Percentiles rank a stretch among this genome's conserved stretches.
Conservation (phyloP, 768 basidiomycete genomes). For the Xerocomellus intermedius region DNA sequence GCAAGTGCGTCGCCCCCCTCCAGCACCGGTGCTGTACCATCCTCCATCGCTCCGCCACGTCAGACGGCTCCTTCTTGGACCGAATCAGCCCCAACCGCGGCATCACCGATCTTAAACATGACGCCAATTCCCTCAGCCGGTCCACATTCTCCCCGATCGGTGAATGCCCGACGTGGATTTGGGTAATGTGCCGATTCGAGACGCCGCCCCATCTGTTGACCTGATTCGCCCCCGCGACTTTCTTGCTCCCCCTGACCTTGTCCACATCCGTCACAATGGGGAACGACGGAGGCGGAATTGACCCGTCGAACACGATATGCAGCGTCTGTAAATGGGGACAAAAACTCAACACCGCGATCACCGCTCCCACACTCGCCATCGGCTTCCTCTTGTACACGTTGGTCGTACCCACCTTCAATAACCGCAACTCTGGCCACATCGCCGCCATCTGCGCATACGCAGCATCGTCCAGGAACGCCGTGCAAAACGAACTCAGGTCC, state of each 20-base stretch:
- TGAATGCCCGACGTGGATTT: slow-evolving; percentile 16
- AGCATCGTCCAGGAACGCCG: slow-evolving; percentile 8
- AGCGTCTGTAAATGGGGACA: slow-evolving; percentile 13
- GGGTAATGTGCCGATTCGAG: slow-evolving; percentile 7
- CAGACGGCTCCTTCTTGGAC: no score
- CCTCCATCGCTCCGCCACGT: no score
- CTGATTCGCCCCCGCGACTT: not conserved
- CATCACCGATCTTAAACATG: slow-evolving; percentile 14
- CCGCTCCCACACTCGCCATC: slow-evolving; percentile 11
- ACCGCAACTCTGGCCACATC: slow-evolving; percentile 9
- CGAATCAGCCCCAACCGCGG: slow-evolving; percentile 4
- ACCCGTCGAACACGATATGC: slow-evolving; percentile 17
- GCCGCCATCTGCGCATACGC: slow-evolving; percentile 8
- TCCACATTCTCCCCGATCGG: not conserved
- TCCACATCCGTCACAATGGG: no score
- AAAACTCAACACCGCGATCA: slow-evolving; percentile 10
- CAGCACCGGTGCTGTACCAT: no score
- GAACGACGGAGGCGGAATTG: not conserved
- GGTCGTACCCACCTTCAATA: slow-evolving; percentile 8
- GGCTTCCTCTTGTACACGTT: not conserved
- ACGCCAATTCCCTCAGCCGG: not conserved
- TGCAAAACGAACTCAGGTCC: slow-evolving; percentile 13
- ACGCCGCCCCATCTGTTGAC: not conserved
- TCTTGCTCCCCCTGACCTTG: not conserved
- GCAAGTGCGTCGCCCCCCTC: no score